These are phyloP conservation scores for Cladophialophora exuberans DNA, from an alignment of 2,329 filamentous ascomycete species.

Conservation along the genomic window DNA sequence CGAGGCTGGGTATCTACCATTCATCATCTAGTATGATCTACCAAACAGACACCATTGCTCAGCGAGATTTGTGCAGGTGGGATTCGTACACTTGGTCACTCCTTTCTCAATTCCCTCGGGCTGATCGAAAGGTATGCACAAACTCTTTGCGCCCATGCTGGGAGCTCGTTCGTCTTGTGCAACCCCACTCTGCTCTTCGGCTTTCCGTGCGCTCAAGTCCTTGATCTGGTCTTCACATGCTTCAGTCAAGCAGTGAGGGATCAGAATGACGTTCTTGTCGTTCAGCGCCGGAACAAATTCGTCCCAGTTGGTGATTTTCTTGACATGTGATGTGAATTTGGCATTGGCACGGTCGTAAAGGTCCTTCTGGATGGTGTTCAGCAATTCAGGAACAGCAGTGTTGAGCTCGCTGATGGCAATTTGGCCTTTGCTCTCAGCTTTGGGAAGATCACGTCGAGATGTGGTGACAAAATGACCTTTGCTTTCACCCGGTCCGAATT, in stretches of 20 bases:
- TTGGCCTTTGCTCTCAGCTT: constrained; percentile 62
- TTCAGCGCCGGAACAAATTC: constrained; percentile 90
- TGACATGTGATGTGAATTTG: constrained; percentile 77
- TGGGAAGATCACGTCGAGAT: constrained; percentile 78
- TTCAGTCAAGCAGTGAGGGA: constrained; percentile 82
- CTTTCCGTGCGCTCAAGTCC: constrained; percentile 80
- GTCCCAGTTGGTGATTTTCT: constrained; percentile 83
- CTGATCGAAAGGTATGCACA: constrained; percentile 84
- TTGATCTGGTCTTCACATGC: constrained; percentile 95
- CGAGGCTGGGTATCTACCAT: background rate
- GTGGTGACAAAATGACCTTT: constrained; percentile 82
- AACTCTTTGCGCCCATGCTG: constrained; percentile 74
- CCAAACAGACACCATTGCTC: constrained; percentile 94
- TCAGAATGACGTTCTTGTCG: constrained; percentile 87
- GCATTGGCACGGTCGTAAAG: constrained; percentile 77
- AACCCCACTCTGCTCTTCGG: constrained; percentile 63
- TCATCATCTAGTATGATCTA: constrained; percentile 44
- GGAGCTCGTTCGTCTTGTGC: constrained; percentile 73
- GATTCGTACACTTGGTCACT: constrained; percentile 89
- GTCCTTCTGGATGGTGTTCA: constrained; percentile 87
- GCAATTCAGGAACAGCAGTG: constrained; percentile 74
- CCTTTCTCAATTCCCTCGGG: constrained; percentile 76
- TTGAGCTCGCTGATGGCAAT: constrained; percentile 75
- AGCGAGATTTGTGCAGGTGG: constrained; percentile 75
- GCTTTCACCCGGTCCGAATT: constrained; percentile 94